Conservation (phyloP, 1,139 yeast genomes). For the Geotrichum fermentans region DNA sequence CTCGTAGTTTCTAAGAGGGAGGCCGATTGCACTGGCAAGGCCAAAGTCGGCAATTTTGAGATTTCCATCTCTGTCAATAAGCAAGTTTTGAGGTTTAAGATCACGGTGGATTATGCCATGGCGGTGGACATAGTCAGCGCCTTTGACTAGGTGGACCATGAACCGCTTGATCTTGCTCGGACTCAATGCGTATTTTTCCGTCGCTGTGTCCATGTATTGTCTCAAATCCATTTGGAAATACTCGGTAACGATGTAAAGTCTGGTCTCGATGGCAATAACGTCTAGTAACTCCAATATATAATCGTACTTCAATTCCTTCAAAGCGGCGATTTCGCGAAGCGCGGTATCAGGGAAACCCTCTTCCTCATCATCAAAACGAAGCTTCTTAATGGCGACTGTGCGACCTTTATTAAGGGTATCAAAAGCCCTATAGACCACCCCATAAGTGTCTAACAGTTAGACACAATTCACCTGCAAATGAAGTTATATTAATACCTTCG, state of each 20-base stretch:
- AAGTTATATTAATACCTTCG: constrained; percentile 52
- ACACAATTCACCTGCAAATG: no score
- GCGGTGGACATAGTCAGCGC: constrained; percentile 90
- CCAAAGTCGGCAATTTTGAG: constrained; percentile 96
- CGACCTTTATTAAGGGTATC: constrained; percentile 86
- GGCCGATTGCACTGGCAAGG: constrained; percentile 93
- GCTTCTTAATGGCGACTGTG: constrained; percentile 89
- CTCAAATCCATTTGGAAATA: constrained; percentile 89
- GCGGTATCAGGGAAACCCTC: constrained; percentile 99
- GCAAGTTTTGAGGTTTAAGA: constrained; percentile 89
- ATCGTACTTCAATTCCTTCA: constrained; percentile 89
- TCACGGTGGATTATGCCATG: constrained; percentile 95
- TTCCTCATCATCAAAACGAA: constrained; percentile 91
- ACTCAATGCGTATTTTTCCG: constrained; percentile 86
- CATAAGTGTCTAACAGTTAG: constrained; percentile 63
- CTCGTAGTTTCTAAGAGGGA: constrained; percentile 90
- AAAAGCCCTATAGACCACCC: constrained; percentile 94
- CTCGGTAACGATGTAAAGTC: constrained; percentile 87
- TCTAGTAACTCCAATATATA: constrained; percentile 87
- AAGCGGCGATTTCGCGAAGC: constrained; percentile 86
- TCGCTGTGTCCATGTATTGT: constrained; percentile 92
- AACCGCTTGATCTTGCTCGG: constrained; percentile 86
- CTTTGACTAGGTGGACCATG: constrained; percentile 86
- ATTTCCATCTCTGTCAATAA: constrained; percentile 92
- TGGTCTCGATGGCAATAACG: constrained; percentile 93